Percentiles rank a stretch among this genome's conserved stretches.
Conservation (phyloP, 345 rosid genomes). For the Camelina laxa region DNA sequence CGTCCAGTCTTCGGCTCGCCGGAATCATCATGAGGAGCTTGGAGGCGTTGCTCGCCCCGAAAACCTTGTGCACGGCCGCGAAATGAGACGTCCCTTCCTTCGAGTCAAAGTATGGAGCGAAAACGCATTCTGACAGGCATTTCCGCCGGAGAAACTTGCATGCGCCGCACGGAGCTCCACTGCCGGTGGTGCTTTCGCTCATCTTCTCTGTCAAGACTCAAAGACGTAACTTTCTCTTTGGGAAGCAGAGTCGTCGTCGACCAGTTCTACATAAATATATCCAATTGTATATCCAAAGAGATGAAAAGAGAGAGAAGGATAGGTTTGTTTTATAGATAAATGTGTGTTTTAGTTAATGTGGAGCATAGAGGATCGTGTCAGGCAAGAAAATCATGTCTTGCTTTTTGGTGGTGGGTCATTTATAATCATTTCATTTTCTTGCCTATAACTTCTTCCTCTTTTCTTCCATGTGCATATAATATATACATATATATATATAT, state of each 20-base stretch:
- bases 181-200: conserved; percentile 39
- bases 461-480: neutral
- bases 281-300: conserved; percentile 1
- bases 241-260: conserved; percentile 28
- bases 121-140: conserved; percentile 76
- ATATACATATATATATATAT: neutral
- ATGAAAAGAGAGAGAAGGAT: neutral
- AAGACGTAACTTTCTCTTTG: conserved; percentile 1
- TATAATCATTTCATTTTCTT: conserved; percentile 28
- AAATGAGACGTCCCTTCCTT: conserved; percentile 79
- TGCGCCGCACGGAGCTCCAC: conserved; percentile 82
- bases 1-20: conserved; percentile 63
- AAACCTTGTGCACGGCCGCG: conserved; percentile 85
- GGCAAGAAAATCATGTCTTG: conserved; percentile 41
- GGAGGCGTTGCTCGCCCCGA: conserved; percentile 89
- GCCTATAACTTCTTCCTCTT: neutral
- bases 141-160: conserved; percentile 85
- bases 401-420: conserved; percentile 48
- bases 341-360: conserved; percentile 24
- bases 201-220: conserved; percentile 33
- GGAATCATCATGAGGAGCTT: conserved; percentile 73
- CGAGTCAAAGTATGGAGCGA: conserved; percentile 83
- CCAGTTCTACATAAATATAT: neutral
- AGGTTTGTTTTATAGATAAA: neutral
- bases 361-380: conserved; percentile 35